phyloP scores from a whole-genome alignment of 2,329 filamentous ascomycete genomes.

The Fusarium sulawesiense region DNA sequence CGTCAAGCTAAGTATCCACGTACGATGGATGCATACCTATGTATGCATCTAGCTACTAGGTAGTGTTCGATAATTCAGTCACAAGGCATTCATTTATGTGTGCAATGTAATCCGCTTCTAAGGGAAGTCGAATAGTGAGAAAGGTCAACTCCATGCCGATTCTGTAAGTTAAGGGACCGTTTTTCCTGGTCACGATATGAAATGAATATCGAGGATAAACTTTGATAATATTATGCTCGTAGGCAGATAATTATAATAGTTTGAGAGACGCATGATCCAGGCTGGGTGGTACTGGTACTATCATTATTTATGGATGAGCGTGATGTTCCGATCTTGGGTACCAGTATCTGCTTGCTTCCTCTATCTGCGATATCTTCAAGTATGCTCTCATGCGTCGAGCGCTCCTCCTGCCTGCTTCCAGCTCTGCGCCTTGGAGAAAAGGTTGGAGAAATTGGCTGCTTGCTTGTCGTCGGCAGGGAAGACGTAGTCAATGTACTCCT shows the following conservation, averaged over 20 bases:
- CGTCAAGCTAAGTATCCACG: conserved; percentile 19
- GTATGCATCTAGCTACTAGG: neutral
- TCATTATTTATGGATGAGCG: neutral
- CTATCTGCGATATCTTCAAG: neutral
- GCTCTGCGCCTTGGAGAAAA: conserved; percentile 85
- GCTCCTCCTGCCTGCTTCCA: conserved; percentile 76
- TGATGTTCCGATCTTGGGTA: neutral
- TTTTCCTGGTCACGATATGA: neutral
- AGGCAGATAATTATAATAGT: neutral
- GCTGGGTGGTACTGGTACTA: conserved; percentile 8
- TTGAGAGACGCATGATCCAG: neutral
- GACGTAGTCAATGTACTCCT: conserved; percentile 97
- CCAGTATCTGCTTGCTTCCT: neutral
- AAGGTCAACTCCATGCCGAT: neutral
- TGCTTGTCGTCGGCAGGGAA: conserved; percentile 96
- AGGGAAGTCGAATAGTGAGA: neutral
- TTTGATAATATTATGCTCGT: neutral
- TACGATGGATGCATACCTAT: neutral
- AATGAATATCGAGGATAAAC: neutral
- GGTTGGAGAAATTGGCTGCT: conserved; percentile 82
- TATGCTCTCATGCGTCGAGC: conserved; percentile 43
- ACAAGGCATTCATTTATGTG: neutral
- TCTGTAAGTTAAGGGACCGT: neutral
- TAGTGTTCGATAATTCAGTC: neutral
- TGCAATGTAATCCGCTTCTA: neutral